Base-by-base conservation (phyloP, 306 rosid species). In the Lathyrus tuberosus region DNA sequence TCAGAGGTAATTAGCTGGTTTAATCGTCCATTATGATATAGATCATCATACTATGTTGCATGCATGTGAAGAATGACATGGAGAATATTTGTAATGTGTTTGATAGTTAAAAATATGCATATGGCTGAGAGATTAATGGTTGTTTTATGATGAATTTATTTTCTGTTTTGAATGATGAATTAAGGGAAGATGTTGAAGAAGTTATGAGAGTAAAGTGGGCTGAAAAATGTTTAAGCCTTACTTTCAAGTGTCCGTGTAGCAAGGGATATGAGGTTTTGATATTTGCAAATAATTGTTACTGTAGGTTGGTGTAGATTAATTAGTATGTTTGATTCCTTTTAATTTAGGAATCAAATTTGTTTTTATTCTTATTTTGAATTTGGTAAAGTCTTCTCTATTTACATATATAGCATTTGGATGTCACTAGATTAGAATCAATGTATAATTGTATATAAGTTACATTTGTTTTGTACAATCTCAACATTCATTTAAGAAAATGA, bases 191-290 rank as follows among this genome's bases (percentile, higher is more conserved):
- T 3, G 52, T 33, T 14, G 85, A 85, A 22, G 89, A 86, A 56
- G 80, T 80, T 3, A 77, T 84, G 62, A 80, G 64, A 24, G 86
- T 88, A 51, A 89, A 86, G 47, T 84, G 76, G 81, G 74, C 57
- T 12, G 83, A 75, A 38, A 76, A 78, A 63, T 69, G 85, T 33
- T 2, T 84, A 26, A 57, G 75, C 42, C 63, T 88, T 28, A 66
- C 56, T 61, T 84, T 88, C 72, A 74, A 65, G 67, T 88, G 95
- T 22, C 85, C 87, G 4, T 88, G 95, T 72, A 83, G 85, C 38
- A 86, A 78, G 60, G 83, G 71, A 15, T 84, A 78, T 38, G 83
- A 86, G 74, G 74, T 88, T 43, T 84, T 88, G 40, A 74, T 88
- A 13, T 59, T 76, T 15, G 86, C 43, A 20, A 83, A 73, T 20